Percentiles rank a stretch among this genome's conserved stretches.
Evolutionary conservation across 352 stramenopile species (phyloP).

Genomic region (Bremia lactucae): DNA sequence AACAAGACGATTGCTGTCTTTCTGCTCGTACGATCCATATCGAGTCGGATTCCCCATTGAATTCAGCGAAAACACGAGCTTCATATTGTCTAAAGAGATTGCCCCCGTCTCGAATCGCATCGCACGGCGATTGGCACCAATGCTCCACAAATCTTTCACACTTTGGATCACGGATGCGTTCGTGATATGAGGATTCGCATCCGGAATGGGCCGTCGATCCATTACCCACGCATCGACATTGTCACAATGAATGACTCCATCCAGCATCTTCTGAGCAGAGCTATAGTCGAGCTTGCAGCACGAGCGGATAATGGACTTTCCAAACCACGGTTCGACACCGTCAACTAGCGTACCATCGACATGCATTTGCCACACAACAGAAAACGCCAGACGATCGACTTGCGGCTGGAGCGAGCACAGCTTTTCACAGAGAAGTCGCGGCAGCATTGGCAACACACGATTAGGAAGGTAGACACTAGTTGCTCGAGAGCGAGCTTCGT

Average conservation of each 20-base stretch:
- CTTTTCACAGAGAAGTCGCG: conserved; percentile 91
- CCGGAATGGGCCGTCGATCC: conserved; percentile 30
- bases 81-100: conserved; percentile 87
- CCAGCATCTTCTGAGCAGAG: conserved; percentile 94
- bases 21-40: conserved; percentile 86
- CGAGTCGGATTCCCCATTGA: conserved; percentile 83
- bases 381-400: conserved; percentile 93
- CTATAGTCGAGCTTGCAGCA: conserved; percentile 94
- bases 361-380: conserved; percentile 95
- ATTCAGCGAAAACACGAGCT: conserved; percentile 92
- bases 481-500: conserved; percentile 85
- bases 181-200: conserved; percentile 37
- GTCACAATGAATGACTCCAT: conserved; percentile 66
- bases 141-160: conserved; percentile 54
- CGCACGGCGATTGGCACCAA: conserved; percentile 55
- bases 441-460: conserved; percentile 93
- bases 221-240: conserved; percentile 67
- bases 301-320: conserved; percentile 95
- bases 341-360: conserved; percentile 87
- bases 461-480: conserved; percentile 97
- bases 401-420: conserved; percentile 95
- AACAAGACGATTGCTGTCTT: conserved; percentile 91
- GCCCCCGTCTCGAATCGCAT: conserved; percentile 89
- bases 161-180: conserved; percentile 48
- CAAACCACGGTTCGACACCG: conserved; percentile 90